Evolutionary conservation across 371 early-diverging fungal species (phyloP).

Genomic region (Coemansia sp.): DNA sequence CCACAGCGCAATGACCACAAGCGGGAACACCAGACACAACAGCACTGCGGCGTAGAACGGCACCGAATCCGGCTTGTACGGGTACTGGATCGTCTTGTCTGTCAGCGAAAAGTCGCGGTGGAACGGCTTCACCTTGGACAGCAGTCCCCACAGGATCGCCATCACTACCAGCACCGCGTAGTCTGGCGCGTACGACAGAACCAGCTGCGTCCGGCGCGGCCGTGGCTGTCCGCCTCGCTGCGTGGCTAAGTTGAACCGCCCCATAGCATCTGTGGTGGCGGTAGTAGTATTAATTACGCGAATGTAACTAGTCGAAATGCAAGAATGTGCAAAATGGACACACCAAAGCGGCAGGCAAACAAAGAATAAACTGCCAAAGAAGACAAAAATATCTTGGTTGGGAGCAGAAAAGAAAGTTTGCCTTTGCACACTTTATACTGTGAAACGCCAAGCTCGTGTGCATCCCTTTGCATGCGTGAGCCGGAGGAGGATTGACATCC

Average conservation of each 20-base stretch:
- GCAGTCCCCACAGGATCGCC: constrained; percentile 57
- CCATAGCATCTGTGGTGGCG: neutral
- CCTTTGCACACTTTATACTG: too few species aligned
- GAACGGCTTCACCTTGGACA: constrained; percentile 66
- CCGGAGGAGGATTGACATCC: neutral
- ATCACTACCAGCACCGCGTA: constrained; percentile 66
- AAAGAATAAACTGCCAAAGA: neutral
- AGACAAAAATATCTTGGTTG: neutral
- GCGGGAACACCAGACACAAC: constrained; percentile 60
- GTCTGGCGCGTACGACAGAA: constrained; percentile 64
- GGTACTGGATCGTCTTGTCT: constrained; percentile 68
- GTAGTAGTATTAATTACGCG: neutral
- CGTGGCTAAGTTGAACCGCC: constrained; percentile 6
- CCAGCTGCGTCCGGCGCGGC: constrained; percentile 42
- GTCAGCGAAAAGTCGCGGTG: constrained; percentile 69
- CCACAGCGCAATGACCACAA: constrained; percentile 54
- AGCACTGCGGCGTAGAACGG: constrained; percentile 61
- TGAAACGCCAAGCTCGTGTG: too few species aligned
- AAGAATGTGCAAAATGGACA: neutral
- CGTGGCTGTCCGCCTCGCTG: constrained; percentile 34
- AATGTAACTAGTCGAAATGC: neutral
- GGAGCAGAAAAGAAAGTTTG: neutral
- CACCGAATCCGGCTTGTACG: constrained; percentile 62
- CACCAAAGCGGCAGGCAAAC: neutral
- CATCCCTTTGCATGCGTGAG: neutral